Percentiles rank a stretch among this genome's conserved stretches.
These are phyloP conservation scores for Candida dendrica DNA, from an alignment of 805 yeast species.

Conservation along the genomic window DNA sequence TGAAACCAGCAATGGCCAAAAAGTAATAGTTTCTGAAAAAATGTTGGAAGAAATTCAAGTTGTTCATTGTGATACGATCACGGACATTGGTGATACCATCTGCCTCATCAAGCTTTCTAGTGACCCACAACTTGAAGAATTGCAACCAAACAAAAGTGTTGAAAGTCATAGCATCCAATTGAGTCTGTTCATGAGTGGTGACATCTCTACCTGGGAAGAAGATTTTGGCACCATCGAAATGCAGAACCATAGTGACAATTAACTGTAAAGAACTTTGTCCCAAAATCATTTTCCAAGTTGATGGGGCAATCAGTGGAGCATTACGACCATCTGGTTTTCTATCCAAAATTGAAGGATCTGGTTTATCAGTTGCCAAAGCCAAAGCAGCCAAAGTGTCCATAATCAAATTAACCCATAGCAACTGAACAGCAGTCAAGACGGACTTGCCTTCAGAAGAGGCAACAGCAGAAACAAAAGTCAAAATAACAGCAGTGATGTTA, in stretches of 20 bases:
- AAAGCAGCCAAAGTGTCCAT: constrained; percentile 98
- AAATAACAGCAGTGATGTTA: constrained; percentile 89
- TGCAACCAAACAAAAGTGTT: constrained; percentile 98
- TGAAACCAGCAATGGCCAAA: constrained; percentile 59
- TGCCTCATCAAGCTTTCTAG: constrained; percentile 86
- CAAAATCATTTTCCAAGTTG: constrained; percentile 98
- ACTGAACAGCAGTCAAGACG: constrained; percentile 93
- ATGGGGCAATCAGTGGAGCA: constrained; percentile 71
- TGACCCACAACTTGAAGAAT: constrained; percentile 85
- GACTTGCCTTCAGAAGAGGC: constrained; percentile 72
- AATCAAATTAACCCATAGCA: constrained; percentile 93
- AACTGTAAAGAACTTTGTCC: constrained; percentile 82
- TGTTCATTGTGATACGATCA: constrained; percentile 53
- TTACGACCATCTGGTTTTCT: constrained; percentile 79
- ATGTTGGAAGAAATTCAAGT: constrained; percentile 79
- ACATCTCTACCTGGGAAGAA: constrained; percentile 35
- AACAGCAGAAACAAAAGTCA: constrained; percentile 92
- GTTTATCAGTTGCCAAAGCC: constrained; percentile 96
- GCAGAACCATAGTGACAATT: constrained; percentile 68
- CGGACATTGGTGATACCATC: constrained; percentile 53
- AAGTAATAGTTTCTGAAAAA: constrained; percentile 80
- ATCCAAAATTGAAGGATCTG: constrained; percentile 72
- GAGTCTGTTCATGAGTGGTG: constrained; percentile 41
- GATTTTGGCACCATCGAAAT: constrained; percentile 66
- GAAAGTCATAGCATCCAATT: constrained; percentile 80